Percentiles rank a stretch among this genome's conserved stretches.
Evolutionary conservation across 768 basidiomycete genomes (phyloP).

Genomic region (Boletus tylopilopsis): DNA sequence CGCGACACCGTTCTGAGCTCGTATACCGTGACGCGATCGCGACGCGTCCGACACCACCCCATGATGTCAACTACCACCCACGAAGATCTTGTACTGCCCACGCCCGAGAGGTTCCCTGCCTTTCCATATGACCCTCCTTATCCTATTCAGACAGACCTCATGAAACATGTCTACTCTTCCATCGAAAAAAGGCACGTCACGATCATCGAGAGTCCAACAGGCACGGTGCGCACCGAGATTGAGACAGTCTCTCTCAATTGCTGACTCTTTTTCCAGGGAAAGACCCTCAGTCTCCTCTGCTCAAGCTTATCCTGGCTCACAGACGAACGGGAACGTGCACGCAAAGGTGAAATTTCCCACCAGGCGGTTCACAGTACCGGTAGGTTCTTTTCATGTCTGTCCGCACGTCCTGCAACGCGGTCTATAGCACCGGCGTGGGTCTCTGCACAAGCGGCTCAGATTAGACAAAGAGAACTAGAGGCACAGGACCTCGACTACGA

Average conservation of each 20-base stretch:
- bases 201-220: conserved; percentile 87
- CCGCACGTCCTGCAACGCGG: background rate
- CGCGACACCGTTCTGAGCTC: conserved; percentile 1
- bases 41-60: conserved; percentile 7
- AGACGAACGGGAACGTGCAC: conserved; percentile 66
- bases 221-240: conserved; percentile 55
- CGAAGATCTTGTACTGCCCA: conserved; percentile 41
- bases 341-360: conserved; percentile 57
- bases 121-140: conserved; percentile 88
- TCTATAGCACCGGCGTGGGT: conserved; percentile 70
- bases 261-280: conserved; percentile 54
- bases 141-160: conserved; percentile 78
- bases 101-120: conserved; percentile 64
- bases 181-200: conserved; percentile 75
- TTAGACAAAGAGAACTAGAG: conserved; percentile 63
- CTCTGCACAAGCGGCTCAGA: conserved; percentile 61
- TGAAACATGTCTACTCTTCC: conserved; percentile 79
- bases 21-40: background rate
- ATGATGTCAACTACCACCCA: conserved; percentile 8
- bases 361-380: conserved; percentile 23
- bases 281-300: conserved; percentile 79
- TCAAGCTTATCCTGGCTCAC: conserved; percentile 71
- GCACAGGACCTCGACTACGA: conserved; percentile 63
- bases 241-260: background rate
- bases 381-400: conserved; percentile 5